Conservation (phyloP, 2,329 filamentous ascomycete species). For the Harringtonia aguacate region DNA sequence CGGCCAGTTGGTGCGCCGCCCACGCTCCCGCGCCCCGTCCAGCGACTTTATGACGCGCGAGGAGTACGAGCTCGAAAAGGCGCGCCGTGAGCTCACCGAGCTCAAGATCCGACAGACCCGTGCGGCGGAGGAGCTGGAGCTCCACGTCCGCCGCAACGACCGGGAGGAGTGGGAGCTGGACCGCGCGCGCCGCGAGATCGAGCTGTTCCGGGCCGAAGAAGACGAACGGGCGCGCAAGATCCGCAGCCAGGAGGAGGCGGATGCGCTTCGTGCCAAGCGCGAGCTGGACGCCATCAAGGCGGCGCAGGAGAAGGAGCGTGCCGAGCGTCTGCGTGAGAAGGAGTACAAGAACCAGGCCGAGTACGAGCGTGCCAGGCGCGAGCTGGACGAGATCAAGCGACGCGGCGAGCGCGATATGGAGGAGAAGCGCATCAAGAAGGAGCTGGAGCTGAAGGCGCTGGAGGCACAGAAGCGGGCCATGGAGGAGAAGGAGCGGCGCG, state of each 20-base stretch:
- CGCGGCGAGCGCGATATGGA: conserved; percentile 36
- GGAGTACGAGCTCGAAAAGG: conserved; percentile 25
- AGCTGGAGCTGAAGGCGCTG: conserved; percentile 37
- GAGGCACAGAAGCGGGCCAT: conserved; percentile 32
- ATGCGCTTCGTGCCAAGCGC: conserved; percentile 14
- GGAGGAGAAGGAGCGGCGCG: conserved; percentile 30
- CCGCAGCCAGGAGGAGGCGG: conserved; percentile 22
- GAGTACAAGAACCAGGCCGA: conserved; percentile 40
- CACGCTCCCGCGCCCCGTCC: conserved; percentile 13
- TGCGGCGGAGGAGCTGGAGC: conserved; percentile 32
- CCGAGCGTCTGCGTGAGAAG: conserved; percentile 22
- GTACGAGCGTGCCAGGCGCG: conserved; percentile 34
- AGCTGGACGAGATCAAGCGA: conserved; percentile 30
- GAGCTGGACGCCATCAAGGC: conserved; percentile 25
- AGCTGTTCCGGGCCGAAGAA: conserved; percentile 29
- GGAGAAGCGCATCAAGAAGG: conserved; percentile 40
- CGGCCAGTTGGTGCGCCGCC: conserved; percentile 15
- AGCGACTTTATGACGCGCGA: conserved; percentile 28
- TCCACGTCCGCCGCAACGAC: conserved; percentile 38
- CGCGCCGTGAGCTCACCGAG: conserved; percentile 32
- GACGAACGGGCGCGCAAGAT: conserved; percentile 21
- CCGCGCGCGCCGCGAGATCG: conserved; percentile 29
- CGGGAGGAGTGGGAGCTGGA: conserved; percentile 29
- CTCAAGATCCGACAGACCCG: conserved; percentile 30
- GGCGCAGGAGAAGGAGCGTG: conserved; percentile 21